phyloP scores from a whole-genome alignment of 176 grass and related monocot genomes.

The Poa pratensis region DNA sequence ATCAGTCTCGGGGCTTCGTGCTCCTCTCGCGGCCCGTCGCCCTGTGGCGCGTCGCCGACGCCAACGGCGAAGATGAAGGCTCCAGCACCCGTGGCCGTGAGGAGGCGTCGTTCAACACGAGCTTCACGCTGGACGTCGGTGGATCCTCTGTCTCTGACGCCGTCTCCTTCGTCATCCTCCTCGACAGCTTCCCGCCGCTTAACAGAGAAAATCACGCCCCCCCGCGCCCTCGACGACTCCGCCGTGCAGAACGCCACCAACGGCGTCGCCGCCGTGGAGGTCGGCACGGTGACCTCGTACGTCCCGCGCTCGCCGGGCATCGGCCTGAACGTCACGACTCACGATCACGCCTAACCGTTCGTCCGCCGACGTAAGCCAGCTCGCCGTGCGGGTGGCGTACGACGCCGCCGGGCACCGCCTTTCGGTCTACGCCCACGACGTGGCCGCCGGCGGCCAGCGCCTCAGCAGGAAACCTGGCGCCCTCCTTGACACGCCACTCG shows the following conservation, averaged over 20 bases:
- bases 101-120: constrained; percentile 6
- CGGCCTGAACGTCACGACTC: constrained; percentile 46
- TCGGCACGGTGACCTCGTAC: constrained; percentile 25
- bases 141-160: not conserved
- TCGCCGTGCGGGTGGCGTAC: constrained; percentile 28
- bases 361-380: not conserved
- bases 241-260: not conserved
- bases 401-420: not conserved
- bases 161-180: constrained; percentile 27
- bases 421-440: not conserved
- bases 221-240: too few species aligned
- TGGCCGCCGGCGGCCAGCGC: not conserved
- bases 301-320: not conserved
- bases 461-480: not conserved
- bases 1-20: not conserved
- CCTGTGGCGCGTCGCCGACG: not conserved
- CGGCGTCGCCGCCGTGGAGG: not conserved
- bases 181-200: constrained; percentile 10
- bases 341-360: constrained; percentile 17
- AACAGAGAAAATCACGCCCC: too few species aligned
- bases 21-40: not conserved
- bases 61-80: not conserved
- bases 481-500: not conserved
- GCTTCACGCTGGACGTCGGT: not conserved
- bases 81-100: too few species aligned